Conservation (phyloP, 2,329 filamentous ascomycete genomes). For the Lasiodiplodia sp. region DNA sequence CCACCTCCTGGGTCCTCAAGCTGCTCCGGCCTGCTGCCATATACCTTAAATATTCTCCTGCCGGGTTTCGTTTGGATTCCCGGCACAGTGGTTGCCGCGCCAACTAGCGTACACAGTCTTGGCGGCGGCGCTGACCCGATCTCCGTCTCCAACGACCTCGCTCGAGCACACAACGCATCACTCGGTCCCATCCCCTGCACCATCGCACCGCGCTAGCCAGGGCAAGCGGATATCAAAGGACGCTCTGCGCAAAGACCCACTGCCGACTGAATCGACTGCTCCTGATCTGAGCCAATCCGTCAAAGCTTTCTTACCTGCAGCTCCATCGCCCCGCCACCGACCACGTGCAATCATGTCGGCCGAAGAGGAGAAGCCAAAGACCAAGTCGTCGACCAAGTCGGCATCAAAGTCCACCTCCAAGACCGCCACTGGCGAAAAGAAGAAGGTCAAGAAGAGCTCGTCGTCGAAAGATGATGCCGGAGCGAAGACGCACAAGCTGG, state of each 20-base stretch:
- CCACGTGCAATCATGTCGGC: conserved; percentile 11
- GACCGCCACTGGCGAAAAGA: conserved; percentile 20
- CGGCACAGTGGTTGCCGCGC: conserved; percentile 18
- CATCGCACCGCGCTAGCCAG: conserved; percentile 22
- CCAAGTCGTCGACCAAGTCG: conserved; percentile 30
- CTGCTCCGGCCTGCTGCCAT: too few species aligned
- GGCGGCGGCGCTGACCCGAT: background rate
- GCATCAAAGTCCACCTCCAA: conserved; percentile 31
- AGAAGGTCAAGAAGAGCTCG: conserved; percentile 30
- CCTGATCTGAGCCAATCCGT: conserved; percentile 25
- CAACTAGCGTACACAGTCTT: conserved; percentile 28
- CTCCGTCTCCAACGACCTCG: conserved; percentile 22
- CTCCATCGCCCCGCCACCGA: background rate
- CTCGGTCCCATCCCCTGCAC: conserved; percentile 23
- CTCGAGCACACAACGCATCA: conserved; percentile 21
- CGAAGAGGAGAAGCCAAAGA: conserved; percentile 25
- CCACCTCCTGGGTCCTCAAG: too few species aligned
- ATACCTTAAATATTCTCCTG: background rate
- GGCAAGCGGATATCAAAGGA: conserved; percentile 6
- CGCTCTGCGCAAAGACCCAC: conserved; percentile 21
- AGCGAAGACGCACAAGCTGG: conserved; percentile 93
- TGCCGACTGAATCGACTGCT: conserved; percentile 1
- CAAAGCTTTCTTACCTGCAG: conserved; percentile 18
- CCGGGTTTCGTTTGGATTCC: background rate
- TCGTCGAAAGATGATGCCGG: conserved; percentile 64